Percentiles rank a stretch among this genome's conserved stretches.
These are phyloP conservation scores for Porodaedalea pini DNA, from an alignment of 1,284 basidiomycete species.

Conservation along the genomic window DNA sequence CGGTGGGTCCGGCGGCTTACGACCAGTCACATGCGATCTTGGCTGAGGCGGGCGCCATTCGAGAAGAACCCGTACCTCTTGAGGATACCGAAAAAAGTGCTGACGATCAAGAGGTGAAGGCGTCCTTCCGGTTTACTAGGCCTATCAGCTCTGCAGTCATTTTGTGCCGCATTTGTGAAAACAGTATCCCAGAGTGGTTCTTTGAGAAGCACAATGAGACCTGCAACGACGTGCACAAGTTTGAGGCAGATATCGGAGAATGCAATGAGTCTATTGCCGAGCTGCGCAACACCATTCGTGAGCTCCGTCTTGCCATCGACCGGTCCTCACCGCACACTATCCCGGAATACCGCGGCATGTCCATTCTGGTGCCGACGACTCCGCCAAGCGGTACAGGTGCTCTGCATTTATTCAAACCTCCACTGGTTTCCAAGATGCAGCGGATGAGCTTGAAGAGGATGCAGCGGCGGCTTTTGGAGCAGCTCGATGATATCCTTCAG, in stretches of 20 bases:
- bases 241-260: constrained; percentile 93
- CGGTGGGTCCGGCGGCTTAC: constrained; percentile 67
- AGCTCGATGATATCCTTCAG: constrained; percentile 81
- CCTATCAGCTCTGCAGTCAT: constrained; percentile 84
- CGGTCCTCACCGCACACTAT: constrained; percentile 52
- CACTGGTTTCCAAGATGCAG: constrained; percentile 64
- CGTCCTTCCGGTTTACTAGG: constrained; percentile 68
- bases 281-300: constrained; percentile 77
- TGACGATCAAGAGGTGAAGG: constrained; percentile 44
- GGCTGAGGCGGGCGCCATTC: constrained; percentile 52
- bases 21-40: constrained; percentile 57
- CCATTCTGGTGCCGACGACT: constrained; percentile 69
- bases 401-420: constrained; percentile 62
- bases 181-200: constrained; percentile 96
- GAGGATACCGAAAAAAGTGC: constrained; percentile 32
- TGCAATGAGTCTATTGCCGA: constrained; percentile 93
- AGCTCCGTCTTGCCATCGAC: constrained; percentile 64
- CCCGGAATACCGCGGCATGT: constrained; percentile 86
- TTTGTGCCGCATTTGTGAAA: constrained; percentile 97
- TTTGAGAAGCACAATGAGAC: constrained; percentile 99
- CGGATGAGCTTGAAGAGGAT: constrained; percentile 77
- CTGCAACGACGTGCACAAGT: constrained; percentile 92
- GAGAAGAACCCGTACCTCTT: constrained; percentile 41
- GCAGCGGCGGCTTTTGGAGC: constrained; percentile 77
- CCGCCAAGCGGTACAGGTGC: constrained; percentile 61